These are phyloP conservation scores for Colletotrichum sp. DNA, from an alignment of 2,329 filamentous ascomycete species.

Conservation along the genomic window DNA sequence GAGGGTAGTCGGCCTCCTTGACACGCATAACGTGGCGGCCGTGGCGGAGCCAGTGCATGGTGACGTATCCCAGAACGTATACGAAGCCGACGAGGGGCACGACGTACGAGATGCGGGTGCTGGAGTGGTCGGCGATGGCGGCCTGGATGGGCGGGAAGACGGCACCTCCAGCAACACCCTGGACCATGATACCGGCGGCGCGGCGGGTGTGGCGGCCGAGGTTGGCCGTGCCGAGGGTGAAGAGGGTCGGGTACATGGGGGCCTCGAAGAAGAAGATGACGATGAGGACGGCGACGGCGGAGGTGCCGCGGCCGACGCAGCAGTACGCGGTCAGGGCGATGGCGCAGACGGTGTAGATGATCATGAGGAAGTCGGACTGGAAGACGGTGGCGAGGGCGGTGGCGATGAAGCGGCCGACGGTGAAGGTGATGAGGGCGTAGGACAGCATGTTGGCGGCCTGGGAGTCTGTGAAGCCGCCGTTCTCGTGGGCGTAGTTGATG, in stretches of 20 bases:
- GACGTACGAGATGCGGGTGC: slow-evolving; percentile 46
- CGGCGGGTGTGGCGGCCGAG: slow-evolving; percentile 77
- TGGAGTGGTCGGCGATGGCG: slow-evolving; percentile 42
- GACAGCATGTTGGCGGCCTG: slow-evolving; percentile 27
- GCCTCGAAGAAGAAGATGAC: slow-evolving; percentile 62
- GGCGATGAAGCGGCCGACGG: slow-evolving; percentile 62
- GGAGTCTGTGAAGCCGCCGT: slow-evolving; percentile 48
- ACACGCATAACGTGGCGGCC: slow-evolving; percentile 33
- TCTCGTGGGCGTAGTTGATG: slow-evolving; percentile 72
- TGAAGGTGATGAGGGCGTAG: slow-evolving; percentile 42
- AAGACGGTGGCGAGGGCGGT: slow-evolving; percentile 58
- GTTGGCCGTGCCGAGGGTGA: slow-evolving; percentile 62
- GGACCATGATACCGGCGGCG: slow-evolving; percentile 68
- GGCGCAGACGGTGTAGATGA: slow-evolving; percentile 43
- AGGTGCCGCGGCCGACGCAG: slow-evolving; percentile 45
- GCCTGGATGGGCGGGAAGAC: slow-evolving; percentile 60
- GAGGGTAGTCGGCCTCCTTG: slow-evolving; percentile 31
- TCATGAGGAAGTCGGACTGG: slow-evolving; percentile 21
- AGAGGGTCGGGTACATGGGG: slow-evolving; percentile 64
- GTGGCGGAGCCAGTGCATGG: slow-evolving; percentile 34
- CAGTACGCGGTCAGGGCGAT: slow-evolving; percentile 40
- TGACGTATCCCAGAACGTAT: slow-evolving; percentile 37
- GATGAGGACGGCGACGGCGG: slow-evolving; percentile 60
- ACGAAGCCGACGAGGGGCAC: slow-evolving; percentile 48
- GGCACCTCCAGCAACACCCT: slow-evolving; percentile 60